These are phyloP conservation scores for Pyrus pyrifolia DNA, from an alignment of 306 rosid species.

Conservation along the genomic window DNA sequence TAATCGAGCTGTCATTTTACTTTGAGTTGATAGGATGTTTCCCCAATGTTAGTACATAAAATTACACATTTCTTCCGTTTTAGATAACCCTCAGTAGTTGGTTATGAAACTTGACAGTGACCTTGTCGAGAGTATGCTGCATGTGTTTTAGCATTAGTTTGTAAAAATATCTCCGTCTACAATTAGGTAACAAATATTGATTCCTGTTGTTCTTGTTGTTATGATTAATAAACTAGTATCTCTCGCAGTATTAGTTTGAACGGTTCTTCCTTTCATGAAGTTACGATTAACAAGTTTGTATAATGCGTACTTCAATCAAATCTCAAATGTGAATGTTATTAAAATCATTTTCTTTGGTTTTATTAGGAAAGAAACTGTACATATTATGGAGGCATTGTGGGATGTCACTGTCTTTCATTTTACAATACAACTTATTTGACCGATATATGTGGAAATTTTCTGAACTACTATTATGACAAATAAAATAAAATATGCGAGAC, in stretches of 20 bases:
- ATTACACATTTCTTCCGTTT: background rate
- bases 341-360: conserved; percentile 11
- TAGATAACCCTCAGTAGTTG: conserved; percentile 12
- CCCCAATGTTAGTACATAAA: background rate
- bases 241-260: conserved; percentile 1
- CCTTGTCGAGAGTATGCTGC: conserved; percentile 17
- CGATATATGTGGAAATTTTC: conserved; percentile 20
- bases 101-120: conserved; percentile 26
- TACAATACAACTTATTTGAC: conserved; percentile 1
- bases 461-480: background rate
- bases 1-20: background rate
- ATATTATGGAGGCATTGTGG: conserved; percentile 12
- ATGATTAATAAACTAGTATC: conserved; percentile 6
- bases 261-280: conserved; percentile 23
- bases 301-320: conserved; percentile 4
- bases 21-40: background rate
- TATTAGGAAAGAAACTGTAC: conserved; percentile 10
- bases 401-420: conserved; percentile 15
- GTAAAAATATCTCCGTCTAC: conserved; percentile 26
- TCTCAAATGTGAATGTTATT: conserved; percentile 7
- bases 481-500: conserved; percentile 14
- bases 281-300: background rate
- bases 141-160: conserved; percentile 17
- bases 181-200: conserved; percentile 13
- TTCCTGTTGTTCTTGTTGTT: conserved; percentile 8